phyloP scores from a whole-genome alignment of 345 rosid species.

The Brassica napus region DNA sequence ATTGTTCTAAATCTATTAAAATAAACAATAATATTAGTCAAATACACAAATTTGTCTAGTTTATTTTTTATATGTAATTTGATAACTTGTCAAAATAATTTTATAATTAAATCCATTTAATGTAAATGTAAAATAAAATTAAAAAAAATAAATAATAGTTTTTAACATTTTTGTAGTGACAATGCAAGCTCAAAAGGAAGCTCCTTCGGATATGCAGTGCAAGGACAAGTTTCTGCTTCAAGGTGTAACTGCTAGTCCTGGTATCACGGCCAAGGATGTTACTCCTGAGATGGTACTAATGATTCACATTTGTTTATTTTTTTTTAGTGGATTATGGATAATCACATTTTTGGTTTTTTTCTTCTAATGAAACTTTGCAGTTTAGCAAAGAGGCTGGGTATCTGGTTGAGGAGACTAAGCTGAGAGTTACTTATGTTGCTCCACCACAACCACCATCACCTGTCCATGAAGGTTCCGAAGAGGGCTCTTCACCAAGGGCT shows the following conservation, averaged over 20 bases:
- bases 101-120: no score
- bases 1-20: no score
- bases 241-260: constrained; percentile 61
- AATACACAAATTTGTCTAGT: neutral
- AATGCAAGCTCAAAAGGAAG: neutral
- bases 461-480: constrained; percentile 88
- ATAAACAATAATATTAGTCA: neutral
- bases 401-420: constrained; percentile 69
- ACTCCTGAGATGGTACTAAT: constrained; percentile 73
- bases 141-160: no score
- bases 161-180: neutral
- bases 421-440: constrained; percentile 72
- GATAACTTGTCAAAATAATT: neutral
- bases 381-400: constrained; percentile 65
- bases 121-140: neutral
- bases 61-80: no score
- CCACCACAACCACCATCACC: constrained; percentile 84
- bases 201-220: constrained; percentile 65
- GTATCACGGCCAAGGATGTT: constrained; percentile 61
- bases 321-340: no score
- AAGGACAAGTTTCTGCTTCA: constrained; percentile 88
- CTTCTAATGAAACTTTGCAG: constrained; percentile 45
- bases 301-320: no score
- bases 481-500: constrained; percentile 71
- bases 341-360: neutral